Percentiles rank a stretch among this genome's conserved stretches.
These are phyloP conservation scores for Amanita thiersii DNA, from an alignment of 768 basidiomycete species.

Conservation along the genomic window DNA sequence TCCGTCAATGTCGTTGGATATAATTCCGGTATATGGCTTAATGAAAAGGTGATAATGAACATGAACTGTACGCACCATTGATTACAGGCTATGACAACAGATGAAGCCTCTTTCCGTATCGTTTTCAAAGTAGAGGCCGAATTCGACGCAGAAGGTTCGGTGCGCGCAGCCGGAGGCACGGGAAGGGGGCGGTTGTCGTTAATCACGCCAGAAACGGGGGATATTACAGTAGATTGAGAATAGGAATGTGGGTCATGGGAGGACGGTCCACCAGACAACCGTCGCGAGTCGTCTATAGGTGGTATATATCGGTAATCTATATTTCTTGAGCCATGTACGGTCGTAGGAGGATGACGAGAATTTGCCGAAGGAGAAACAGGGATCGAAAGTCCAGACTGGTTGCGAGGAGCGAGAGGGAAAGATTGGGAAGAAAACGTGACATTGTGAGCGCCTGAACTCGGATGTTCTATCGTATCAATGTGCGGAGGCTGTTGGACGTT, in stretches of 20 bases:
- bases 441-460: constrained; percentile 30
- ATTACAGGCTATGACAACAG: constrained; percentile 75
- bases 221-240: constrained; percentile 17
- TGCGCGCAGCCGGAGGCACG: constrained; percentile 24
- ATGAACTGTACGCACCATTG: constrained; percentile 56
- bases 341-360: constrained; percentile 30
- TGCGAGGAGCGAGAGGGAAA: constrained; percentile 35
- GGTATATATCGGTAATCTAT: constrained; percentile 28
- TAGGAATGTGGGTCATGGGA: constrained; percentile 39
- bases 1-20: constrained; percentile 18
- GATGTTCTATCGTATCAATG: constrained; percentile 38
- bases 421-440: constrained; percentile 31
- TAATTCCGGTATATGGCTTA: constrained; percentile 31
- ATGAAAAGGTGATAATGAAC: constrained; percentile 24
- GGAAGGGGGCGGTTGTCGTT: constrained; percentile 13
- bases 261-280: constrained; percentile 34
- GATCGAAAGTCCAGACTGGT: constrained; percentile 37
- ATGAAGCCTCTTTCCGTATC: constrained; percentile 51
- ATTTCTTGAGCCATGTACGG: constrained; percentile 24
- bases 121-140: constrained; percentile 24
- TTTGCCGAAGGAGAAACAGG: constrained; percentile 29
- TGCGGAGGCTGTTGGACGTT: constrained; percentile 41
- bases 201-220: constrained; percentile 1
- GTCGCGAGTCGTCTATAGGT: constrained; percentile 27
- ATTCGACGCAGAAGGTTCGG: constrained; percentile 24